These are phyloP conservation scores for Inga oerstediana DNA, from an alignment of 306 rosid genomes.

Conservation along the genomic window DNA sequence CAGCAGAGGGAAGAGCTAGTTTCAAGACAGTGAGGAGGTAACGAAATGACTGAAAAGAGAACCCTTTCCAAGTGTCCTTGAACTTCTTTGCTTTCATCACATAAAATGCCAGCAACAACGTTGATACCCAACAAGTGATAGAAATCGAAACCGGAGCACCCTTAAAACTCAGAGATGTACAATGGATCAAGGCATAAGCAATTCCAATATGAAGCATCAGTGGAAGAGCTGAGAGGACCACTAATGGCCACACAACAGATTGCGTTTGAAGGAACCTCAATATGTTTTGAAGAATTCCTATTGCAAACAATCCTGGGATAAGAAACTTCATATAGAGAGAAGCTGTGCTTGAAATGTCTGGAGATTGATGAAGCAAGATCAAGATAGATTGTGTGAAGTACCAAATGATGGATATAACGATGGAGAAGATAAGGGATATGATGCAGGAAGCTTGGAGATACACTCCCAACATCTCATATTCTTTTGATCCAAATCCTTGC, in stretches of 20 bases:
- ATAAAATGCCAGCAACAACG: slow-evolving; percentile 43
- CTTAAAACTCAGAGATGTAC: slow-evolving; percentile 47
- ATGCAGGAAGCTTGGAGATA: slow-evolving; percentile 80
- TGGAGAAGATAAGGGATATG: slow-evolving; percentile 56
- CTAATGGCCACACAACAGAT: slow-evolving; percentile 57
- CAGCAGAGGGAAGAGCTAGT: slow-evolving; percentile 77
- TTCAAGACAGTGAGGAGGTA: slow-evolving; percentile 50
- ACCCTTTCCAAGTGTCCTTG: slow-evolving; percentile 71
- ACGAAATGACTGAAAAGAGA: slow-evolving; percentile 56
- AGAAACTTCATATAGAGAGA: slow-evolving; percentile 62
- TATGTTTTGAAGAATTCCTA: slow-evolving; percentile 64
- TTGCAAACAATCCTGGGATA: slow-evolving; percentile 73
- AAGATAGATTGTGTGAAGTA: slow-evolving; percentile 59
- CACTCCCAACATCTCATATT: slow-evolving; percentile 64
- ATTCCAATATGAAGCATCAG: slow-evolving; percentile 48
- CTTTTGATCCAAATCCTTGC: slow-evolving; percentile 76
- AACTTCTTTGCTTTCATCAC: slow-evolving; percentile 49
- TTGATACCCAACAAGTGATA: slow-evolving; percentile 66
- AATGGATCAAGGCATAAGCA: slow-evolving; percentile 59
- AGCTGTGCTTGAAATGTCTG: slow-evolving; percentile 54
- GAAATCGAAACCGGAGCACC: slow-evolving; percentile 81
- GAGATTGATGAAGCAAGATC: slow-evolving; percentile 64
- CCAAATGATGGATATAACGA: slow-evolving; percentile 61
- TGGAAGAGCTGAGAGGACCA: slow-evolving; percentile 55
- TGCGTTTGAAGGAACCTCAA: slow-evolving; percentile 82